Evolutionary conservation across 2,329 filamentous ascomycete species (phyloP), one percentile per base, ranked within the genome.

Genomic region (Verticillium alfalfae): DNA sequence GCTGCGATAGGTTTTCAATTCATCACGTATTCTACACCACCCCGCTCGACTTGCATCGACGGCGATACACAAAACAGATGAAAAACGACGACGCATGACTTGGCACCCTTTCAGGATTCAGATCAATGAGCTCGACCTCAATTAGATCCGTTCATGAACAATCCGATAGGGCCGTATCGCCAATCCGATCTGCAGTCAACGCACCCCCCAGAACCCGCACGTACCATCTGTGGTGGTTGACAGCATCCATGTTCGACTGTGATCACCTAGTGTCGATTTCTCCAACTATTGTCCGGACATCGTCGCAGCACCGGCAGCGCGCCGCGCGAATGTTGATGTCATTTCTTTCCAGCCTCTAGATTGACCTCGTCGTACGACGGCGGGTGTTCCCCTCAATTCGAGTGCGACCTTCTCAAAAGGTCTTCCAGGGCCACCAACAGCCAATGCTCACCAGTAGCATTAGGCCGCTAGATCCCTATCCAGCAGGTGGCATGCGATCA

Each of bases 401-500:
- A n/a, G 26, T 56, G 26, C 15, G 54, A 56, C 54, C 54, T 34
- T 56, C 54, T 56, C 54, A 56, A 56, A 56, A 8, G 26, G 26
- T 56, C 34, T 16, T 22, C 31, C 54, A 34, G 12, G 26, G 16
- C 26, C 54, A 36, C 54, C 34, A 56, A 26, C 31, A 56, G 8
- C 31, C 9, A 7, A 56, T 6, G 45, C 45, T 52, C 45, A 52
- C 45, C 45, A 52, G 45, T 52, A 52, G 45, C 45, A 9, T 26
- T 26, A 18, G 45, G n/a, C 45, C 45, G 5, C 45, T 52, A 52
- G 16, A 18, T n/a, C 58, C 58, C 39, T 37, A 59, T 59, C 13
- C 41, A 59, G 58, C 58, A 59, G 58, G 58, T 59, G 58, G 34
- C 41, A 54, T 37, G 34, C 58, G 58, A 59, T 59, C 58, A 54